Base-by-base conservation (phyloP, 306 rosid genomes). In the Luffa aegyptiaca region DNA sequence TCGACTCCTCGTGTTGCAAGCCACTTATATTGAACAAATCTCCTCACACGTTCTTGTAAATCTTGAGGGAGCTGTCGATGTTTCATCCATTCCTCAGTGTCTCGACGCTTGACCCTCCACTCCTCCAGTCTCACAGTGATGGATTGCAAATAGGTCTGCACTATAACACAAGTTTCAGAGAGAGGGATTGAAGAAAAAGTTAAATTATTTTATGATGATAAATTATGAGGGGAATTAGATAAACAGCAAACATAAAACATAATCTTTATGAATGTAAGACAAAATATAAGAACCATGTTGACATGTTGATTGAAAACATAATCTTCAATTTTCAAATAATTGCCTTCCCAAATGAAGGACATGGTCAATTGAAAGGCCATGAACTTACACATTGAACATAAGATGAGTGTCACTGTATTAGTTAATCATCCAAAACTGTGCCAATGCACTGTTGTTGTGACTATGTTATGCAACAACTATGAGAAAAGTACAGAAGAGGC, bases 1-100 rank as follows among this genome's bases (percentile, higher is more conserved):
- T 92, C 97, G 64, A 91, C 97, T 26, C 97, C 98, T 13, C 93
- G 85, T 61, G 97, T 94, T 73, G 98, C 97, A 78, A 92, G 88
- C 98, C 98, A 94, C 79, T 92, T 94, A 82, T 91, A 92, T 79
- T 91, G 97, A 77, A 91, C 93, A 81, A 92, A 94, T 80, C 90
- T 81, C 79, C 90, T 71, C 5, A 91, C 95, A 33, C 95, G 97
- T 64, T 90, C 92, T 85, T 81, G 89, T 13, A 94, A 86, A 80
- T 76, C 56, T 80, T 70, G 81, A 44, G 98, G 98, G 48, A 94
- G 98, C 62, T 92, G 97, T 12, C 97, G 93, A 45, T 94, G 98
- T 39, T 20, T 86, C 98, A 94, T 94, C 98, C 98, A 94, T 79
- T 92, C 96, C 85, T 94, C 98, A 0, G 97, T 94, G 84, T 94